phyloP scores from a whole-genome alignment of 331 rosid species.

The Cucumis variabilis region DNA sequence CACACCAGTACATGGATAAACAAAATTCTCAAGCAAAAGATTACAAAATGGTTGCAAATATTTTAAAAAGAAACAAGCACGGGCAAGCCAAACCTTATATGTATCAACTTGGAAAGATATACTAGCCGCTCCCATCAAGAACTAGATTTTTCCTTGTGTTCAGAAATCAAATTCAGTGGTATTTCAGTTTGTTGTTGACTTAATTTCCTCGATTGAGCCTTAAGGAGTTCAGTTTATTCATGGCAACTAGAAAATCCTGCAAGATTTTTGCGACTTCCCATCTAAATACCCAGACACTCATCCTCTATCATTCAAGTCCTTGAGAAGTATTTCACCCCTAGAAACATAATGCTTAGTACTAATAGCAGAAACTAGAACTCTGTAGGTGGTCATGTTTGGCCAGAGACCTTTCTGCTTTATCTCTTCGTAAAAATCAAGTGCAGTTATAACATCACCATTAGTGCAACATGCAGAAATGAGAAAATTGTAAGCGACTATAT shows the following conservation, averaged over 20 bases:
- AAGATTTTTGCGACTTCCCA: slow-evolving; percentile 40
- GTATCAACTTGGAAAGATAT: slow-evolving; percentile 15
- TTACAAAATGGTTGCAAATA: background rate
- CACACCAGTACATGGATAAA: background rate
- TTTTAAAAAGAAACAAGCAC: background rate
- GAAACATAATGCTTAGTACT: slow-evolving; percentile 42
- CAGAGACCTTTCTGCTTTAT: slow-evolving; percentile 62
- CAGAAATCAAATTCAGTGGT: background rate
- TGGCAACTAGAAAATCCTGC: slow-evolving; percentile 52
- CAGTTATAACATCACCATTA: slow-evolving; percentile 57
- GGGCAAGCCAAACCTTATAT: slow-evolving; percentile 21
- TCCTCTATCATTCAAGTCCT: slow-evolving; percentile 62
- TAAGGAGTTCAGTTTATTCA: slow-evolving; percentile 43
- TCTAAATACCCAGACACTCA: slow-evolving; percentile 46
- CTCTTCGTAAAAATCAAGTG: slow-evolving; percentile 73
- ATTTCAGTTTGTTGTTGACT: background rate
- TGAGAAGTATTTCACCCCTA: slow-evolving; percentile 56
- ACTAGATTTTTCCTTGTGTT: background rate
- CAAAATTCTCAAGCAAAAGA: background rate
- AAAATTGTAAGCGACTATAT: slow-evolving; percentile 65
- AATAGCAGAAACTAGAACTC: slow-evolving; percentile 54
- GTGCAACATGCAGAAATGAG: slow-evolving; percentile 78
- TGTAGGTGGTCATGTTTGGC: slow-evolving; percentile 64
- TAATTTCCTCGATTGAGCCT: slow-evolving; percentile 42
- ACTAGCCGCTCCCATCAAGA: background rate